Conservation (phyloP, 2,329 filamentous ascomycete genomes). For the Fusarium sterilihyphosum region DNA sequence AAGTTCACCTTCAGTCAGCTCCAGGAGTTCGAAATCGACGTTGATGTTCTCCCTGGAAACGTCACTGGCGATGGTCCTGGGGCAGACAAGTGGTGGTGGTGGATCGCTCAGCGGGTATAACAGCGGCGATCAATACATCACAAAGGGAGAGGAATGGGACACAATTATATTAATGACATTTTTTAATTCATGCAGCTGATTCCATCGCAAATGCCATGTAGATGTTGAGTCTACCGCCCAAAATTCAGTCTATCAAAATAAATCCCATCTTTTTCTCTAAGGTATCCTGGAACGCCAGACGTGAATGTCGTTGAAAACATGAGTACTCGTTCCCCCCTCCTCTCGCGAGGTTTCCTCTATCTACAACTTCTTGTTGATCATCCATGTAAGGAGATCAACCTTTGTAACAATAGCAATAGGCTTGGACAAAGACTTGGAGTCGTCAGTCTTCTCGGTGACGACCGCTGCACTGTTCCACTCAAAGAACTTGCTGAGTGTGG, state of each 20-base stretch:
- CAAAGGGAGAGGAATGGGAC: neutral
- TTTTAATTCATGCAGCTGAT: slow-evolving; percentile 35
- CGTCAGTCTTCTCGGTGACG: slow-evolving; percentile 79
- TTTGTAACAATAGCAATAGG: slow-evolving; percentile 94
- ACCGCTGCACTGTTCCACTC: slow-evolving; percentile 98
- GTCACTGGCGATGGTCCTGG: slow-evolving; percentile 72
- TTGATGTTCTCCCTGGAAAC: slow-evolving; percentile 82
- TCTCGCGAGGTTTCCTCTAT: slow-evolving; percentile 28
- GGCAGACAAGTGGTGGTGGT: slow-evolving; percentile 87
- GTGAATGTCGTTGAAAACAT: slow-evolving; percentile 47
- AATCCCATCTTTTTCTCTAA: slow-evolving; percentile 31
- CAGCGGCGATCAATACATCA: neutral
- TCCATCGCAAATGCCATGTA: slow-evolving; percentile 43
- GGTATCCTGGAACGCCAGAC: slow-evolving; percentile 46
- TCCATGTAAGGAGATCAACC: slow-evolving; percentile 92
- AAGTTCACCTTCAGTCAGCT: slow-evolving; percentile 84
- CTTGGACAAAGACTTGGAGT: slow-evolving; percentile 69
- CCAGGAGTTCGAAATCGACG: slow-evolving; percentile 81
- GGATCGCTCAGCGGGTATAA: slow-evolving; percentile 75
- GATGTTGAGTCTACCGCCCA: slow-evolving; percentile 56
- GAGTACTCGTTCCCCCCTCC: slow-evolving; percentile 45
- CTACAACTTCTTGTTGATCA: slow-evolving; percentile 72
- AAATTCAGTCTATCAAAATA: slow-evolving; percentile 35
- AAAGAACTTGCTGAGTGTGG: slow-evolving; percentile 88
- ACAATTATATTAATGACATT: slow-evolving; percentile 41